A percentile compares a stretch with the other conserved stretches of the same genome.
phyloP scores from a whole-genome alignment of 768 basidiomycete species.

The Hypholoma fasciculare region DNA sequence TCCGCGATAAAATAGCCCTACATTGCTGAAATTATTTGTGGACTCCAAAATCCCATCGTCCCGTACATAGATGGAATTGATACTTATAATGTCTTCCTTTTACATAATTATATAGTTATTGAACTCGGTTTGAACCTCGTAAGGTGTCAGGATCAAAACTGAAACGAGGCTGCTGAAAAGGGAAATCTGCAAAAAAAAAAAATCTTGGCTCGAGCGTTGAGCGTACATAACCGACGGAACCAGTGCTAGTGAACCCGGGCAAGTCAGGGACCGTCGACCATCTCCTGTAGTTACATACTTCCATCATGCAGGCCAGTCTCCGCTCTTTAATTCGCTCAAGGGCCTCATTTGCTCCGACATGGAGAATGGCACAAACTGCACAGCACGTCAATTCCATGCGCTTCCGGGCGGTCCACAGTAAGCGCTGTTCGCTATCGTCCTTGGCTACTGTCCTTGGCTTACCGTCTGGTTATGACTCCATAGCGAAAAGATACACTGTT shows the following conservation, averaged over 20 bases:
- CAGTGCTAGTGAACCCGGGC: not conserved
- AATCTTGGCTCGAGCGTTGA: conserved; percentile 13
- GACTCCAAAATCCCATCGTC: not conserved
- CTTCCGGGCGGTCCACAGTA: conserved; percentile 62
- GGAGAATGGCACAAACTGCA: conserved; percentile 14
- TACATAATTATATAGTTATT: conserved; percentile 15
- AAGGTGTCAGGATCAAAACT: not conserved
- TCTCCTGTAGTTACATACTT: conserved; percentile 4
- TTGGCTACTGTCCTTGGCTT: not conserved
- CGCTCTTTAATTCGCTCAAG: conserved; percentile 27
- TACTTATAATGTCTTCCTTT: conserved; percentile 9
- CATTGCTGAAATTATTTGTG: not conserved
- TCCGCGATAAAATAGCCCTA: not conserved
- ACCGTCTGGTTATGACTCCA: conserved; percentile 1
- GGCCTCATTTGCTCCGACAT: conserved; percentile 23
- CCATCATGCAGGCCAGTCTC: conserved; percentile 40
- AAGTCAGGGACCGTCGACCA: not conserved
- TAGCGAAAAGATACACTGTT: conserved; percentile 77
- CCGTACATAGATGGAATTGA: not conserved
- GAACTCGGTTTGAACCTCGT: not conserved
- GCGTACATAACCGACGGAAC: not conserved
- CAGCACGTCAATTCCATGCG: conserved; percentile 26
- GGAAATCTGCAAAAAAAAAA: conserved; percentile 18
- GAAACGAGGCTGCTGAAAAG: conserved; percentile 12
- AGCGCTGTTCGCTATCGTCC: not conserved